These are phyloP conservation scores for Cercospora berteroae DNA, from an alignment of 2,329 filamentous ascomycete genomes.

Conservation along the genomic window DNA sequence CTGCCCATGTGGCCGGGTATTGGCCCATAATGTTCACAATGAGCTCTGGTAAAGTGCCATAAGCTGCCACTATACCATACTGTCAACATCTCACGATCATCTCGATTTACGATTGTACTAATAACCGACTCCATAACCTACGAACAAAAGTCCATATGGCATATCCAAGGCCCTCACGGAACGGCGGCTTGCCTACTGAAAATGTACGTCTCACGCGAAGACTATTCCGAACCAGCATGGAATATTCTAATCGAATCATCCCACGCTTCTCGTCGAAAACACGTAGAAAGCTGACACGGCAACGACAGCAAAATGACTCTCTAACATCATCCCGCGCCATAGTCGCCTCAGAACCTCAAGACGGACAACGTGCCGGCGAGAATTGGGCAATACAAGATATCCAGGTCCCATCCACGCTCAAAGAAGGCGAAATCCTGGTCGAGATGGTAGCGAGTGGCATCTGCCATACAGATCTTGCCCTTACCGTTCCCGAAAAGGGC, in stretches of 20 bases:
- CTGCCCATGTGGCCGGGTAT: not conserved
- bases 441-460: slow-evolving; percentile 32
- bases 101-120: not conserved
- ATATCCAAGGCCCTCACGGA: not conserved
- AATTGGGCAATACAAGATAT: slow-evolving; percentile 25
- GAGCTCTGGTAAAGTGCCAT: not conserved
- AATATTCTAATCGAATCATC: not conserved
- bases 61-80: not conserved
- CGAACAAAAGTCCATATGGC: not conserved
- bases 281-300: not conserved
- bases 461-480: slow-evolving; percentile 31
- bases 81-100: not conserved
- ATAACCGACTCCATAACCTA: not conserved
- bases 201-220: not conserved
- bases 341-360: slow-evolving; percentile 19
- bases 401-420: slow-evolving; percentile 21
- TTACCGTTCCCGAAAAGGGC: slow-evolving; percentile 20
- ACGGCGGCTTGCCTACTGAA: not conserved
- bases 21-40: not conserved
- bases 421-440: slow-evolving; percentile 29
- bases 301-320: slow-evolving; percentile 15
- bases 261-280: not conserved
- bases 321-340: slow-evolving; percentile 21
- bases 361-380: slow-evolving; percentile 17
- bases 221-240: not conserved